phyloP scores from a whole-genome alignment of 2,329 filamentous ascomycete species.

The Exophiala sp. region DNA sequence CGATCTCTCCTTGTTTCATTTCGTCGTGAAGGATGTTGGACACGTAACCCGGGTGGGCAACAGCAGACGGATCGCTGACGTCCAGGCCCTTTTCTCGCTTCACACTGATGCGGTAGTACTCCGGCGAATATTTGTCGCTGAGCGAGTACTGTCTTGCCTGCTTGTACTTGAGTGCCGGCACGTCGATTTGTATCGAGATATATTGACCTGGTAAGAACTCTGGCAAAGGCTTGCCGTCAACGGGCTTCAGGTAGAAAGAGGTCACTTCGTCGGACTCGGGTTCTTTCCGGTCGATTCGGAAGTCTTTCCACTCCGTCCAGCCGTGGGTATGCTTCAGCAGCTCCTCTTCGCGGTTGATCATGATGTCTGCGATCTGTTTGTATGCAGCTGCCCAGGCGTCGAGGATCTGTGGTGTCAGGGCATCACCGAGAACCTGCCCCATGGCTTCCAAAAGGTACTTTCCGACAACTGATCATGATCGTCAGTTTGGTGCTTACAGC shows the following conservation, averaged over 20 bases:
- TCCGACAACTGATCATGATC: conserved; percentile 51
- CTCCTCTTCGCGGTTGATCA: conserved; percentile 63
- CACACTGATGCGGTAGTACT: conserved; percentile 67
- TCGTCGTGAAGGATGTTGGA: conserved; percentile 66
- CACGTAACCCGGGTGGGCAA: conserved; percentile 59
- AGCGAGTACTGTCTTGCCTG: conserved; percentile 72
- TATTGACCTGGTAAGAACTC: conserved; percentile 68
- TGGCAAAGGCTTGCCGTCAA: conserved; percentile 60
- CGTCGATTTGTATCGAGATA: conserved; percentile 58
- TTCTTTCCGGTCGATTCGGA: conserved; percentile 62
- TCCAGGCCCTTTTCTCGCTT: conserved; percentile 62
- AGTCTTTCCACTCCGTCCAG: conserved; percentile 66
- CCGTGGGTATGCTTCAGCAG: conserved; percentile 49
- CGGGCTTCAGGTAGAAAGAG: conserved; percentile 65
- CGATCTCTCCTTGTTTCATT: conserved; percentile 57
- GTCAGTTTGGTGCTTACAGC: no score
- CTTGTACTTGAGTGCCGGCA: conserved; percentile 56
- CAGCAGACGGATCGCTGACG: conserved; percentile 42
- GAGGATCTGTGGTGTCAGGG: conserved; percentile 62
- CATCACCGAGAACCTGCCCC: conserved; percentile 62
- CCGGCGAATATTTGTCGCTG: conserved; percentile 52
- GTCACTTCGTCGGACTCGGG: conserved; percentile 65
- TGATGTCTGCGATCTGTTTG: conserved; percentile 67
- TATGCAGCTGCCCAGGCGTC: conserved; percentile 70
- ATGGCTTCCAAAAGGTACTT: conserved; percentile 66